These are phyloP conservation scores for Phyllosticta citrichinensis DNA, from an alignment of 2,329 filamentous ascomycete genomes.

Conservation along the genomic window DNA sequence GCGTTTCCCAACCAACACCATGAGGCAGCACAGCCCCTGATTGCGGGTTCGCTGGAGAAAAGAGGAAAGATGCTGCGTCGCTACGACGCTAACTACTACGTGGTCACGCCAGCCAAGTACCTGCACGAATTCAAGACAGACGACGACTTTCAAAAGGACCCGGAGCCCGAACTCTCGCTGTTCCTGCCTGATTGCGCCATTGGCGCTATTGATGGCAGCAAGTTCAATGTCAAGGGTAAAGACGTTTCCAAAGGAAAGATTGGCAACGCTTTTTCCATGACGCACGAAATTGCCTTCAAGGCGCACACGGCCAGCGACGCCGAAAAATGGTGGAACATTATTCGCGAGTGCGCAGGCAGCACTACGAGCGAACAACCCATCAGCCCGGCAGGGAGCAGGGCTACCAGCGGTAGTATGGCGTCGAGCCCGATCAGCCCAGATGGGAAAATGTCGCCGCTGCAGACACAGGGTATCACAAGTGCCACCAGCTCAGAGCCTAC, in stretches of 20 bases:
- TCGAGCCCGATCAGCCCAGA: constrained; percentile 8
- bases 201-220: constrained; percentile 60
- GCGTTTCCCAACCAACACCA: constrained; percentile 86
- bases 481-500: constrained; percentile 12
- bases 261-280: constrained; percentile 69
- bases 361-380: constrained; percentile 31
- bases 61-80: constrained; percentile 81
- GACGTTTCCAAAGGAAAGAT: constrained; percentile 70
- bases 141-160: constrained; percentile 63
- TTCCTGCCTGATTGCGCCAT: constrained; percentile 86
- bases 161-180: constrained; percentile 75
- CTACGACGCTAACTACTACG: constrained; percentile 77
- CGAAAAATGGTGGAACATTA: constrained; percentile 72
- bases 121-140: constrained; percentile 95
- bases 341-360: constrained; percentile 50
- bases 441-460: constrained; percentile 18
- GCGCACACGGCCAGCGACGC: constrained; percentile 73
- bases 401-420: constrained; percentile 18
- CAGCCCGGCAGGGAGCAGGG: constrained; percentile 25
- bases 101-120: constrained; percentile 77
- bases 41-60: constrained; percentile 81
- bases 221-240: constrained; percentile 94
- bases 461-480: constrained; percentile 24
- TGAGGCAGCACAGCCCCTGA: constrained; percentile 64
- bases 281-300: constrained; percentile 76